phyloP scores from a whole-genome alignment of 306 rosid genomes.

The Castanopsis chinensis region DNA sequence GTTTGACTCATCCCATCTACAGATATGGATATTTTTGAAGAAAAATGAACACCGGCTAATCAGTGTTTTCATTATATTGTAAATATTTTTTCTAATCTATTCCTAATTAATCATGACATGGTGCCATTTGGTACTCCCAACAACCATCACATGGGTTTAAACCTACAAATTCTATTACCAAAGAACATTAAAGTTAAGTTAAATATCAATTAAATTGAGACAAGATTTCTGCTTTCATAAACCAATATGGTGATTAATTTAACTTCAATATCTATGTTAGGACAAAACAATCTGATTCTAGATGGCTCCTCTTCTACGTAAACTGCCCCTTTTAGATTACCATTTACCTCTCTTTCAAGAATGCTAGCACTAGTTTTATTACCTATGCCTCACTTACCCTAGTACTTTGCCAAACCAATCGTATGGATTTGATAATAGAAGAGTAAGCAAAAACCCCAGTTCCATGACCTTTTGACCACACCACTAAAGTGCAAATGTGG shows the following conservation, averaged over 20 bases:
- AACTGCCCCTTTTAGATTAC: background rate
- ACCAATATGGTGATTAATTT: background rate
- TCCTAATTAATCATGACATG: background rate
- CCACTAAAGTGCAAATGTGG: background rate
- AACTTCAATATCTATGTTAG: background rate
- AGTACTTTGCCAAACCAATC: background rate
- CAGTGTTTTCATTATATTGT: background rate
- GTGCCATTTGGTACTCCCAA: background rate
- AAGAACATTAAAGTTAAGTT: background rate
- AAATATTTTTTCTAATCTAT: background rate
- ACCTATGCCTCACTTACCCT: background rate
- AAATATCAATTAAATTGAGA: background rate
- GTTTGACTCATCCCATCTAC: background rate
- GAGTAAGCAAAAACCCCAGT: background rate
- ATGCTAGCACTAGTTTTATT: background rate
- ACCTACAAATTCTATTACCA: background rate
- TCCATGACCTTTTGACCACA: background rate
- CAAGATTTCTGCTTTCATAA: background rate
- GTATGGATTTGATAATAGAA: background rate
- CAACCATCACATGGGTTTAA: background rate
- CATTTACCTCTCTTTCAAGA: background rate
- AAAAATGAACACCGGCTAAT: too few species aligned
- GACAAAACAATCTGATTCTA: background rate
- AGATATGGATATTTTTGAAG: too few species aligned
- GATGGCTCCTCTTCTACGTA: background rate